Conservation (phyloP, 345 rosid species). For the Moringa oleifera region DNA sequence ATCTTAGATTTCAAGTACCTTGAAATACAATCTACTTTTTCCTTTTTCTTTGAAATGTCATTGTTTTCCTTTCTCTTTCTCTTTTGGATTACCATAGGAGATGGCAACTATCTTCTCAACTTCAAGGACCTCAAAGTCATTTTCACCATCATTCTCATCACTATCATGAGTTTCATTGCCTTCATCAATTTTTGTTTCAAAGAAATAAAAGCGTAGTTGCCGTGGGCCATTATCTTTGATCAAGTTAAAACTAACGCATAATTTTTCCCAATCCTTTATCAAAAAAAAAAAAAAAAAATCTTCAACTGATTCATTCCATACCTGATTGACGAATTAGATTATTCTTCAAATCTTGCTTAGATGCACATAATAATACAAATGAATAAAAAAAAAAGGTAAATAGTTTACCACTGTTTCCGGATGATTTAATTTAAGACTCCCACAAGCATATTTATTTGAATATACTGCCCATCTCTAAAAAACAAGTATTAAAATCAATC, state of each 20-base stretch:
- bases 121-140: constrained; percentile 40
- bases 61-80: constrained; percentile 12
- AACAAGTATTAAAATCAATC: neutral
- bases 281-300: constrained; percentile 49
- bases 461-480: constrained; percentile 80
- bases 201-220: constrained; percentile 17
- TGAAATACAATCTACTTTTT: constrained; percentile 31
- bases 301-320: constrained; percentile 59
- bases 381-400: too few species aligned
- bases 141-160: constrained; percentile 21
- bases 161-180: constrained; percentile 20
- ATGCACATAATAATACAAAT: neutral
- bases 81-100: constrained; percentile 51
- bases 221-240: constrained; percentile 15
- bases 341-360: neutral
- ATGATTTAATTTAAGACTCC: constrained; percentile 55
- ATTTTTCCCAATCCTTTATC: constrained; percentile 54
- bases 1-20: constrained; percentile 32
- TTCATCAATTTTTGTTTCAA: constrained; percentile 14
- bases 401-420: constrained; percentile 46
- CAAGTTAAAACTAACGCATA: constrained; percentile 46
- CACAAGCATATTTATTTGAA: constrained; percentile 45
- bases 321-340: constrained; percentile 31
- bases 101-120: constrained; percentile 48
- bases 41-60: too few species aligned